phyloP scores from a whole-genome alignment of 2,329 filamentous ascomycete genomes.

The Ophiosphaerella korrae region DNA sequence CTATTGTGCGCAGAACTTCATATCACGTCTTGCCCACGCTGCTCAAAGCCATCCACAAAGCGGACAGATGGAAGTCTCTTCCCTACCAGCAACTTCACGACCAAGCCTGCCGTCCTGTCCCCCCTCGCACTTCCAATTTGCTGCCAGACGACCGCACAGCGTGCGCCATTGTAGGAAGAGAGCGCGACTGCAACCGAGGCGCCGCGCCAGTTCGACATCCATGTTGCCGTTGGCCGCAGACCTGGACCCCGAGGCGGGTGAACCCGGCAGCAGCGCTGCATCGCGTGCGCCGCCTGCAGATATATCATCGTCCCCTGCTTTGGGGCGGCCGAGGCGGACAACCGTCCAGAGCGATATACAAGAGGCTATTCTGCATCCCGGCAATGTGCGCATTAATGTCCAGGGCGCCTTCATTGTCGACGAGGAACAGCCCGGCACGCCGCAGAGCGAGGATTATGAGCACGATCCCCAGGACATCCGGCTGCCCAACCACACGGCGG shows the following conservation, averaged over 20 bases:
- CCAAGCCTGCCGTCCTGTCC: conserved; percentile 25
- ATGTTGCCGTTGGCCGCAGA: conserved; percentile 18
- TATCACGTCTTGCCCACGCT: conserved; percentile 40
- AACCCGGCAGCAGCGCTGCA: conserved; percentile 29
- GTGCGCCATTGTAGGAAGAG: conserved; percentile 40
- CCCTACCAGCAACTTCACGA: conserved; percentile 31
- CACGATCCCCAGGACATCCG: conserved; percentile 90
- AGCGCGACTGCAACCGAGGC: conserved; percentile 46
- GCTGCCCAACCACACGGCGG: conserved; percentile 91
- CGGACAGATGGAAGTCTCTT: conserved; percentile 45
- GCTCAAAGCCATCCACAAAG: conserved; percentile 35
- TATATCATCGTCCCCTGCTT: conserved; percentile 18
- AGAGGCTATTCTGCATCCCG: conserved; percentile 63
- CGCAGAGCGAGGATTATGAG: conserved; percentile 58
- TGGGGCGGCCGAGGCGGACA: conserved; percentile 31
- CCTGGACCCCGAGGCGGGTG: conserved; percentile 39
- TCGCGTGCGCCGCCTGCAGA: conserved; percentile 25
- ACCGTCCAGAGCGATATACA: conserved; percentile 51
- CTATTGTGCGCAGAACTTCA: conserved; percentile 46
- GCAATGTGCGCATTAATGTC: conserved; percentile 90
- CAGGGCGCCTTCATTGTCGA: conserved; percentile 96
- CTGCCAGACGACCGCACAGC: conserved; percentile 24
- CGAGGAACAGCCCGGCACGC: conserved; percentile 61
- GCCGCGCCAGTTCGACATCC: conserved; percentile 38
- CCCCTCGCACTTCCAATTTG: conserved; percentile 22